Evolutionary conservation across 2,329 filamentous ascomycete species (phyloP).

Genomic region (Macrophomina phaseolina): DNA sequence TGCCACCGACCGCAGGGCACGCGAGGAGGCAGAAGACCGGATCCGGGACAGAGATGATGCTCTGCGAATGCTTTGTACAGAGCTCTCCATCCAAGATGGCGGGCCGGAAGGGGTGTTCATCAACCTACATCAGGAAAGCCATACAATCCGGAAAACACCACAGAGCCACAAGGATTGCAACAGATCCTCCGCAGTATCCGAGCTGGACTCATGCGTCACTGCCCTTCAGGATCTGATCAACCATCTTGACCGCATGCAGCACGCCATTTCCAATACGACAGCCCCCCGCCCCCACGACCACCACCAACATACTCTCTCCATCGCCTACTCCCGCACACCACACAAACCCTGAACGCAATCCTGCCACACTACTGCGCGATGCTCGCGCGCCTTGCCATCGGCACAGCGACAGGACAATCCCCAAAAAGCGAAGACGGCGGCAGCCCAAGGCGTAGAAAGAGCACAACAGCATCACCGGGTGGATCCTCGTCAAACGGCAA

Average conservation of each 20-base stretch:
- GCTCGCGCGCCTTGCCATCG: background rate
- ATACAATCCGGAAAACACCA: background rate
- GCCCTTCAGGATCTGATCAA: background rate
- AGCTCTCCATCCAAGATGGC: background rate
- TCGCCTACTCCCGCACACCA: background rate
- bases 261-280: background rate
- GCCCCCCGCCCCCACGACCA: background rate
- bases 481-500: no score
- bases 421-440: no score
- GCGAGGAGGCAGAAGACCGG: background rate
- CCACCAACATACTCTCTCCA: background rate
- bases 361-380: background rate
- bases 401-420: no score
- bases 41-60: constrained; percentile 1
- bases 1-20: background rate
- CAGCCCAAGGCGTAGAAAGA: no score
- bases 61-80: background rate
- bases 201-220: background rate
- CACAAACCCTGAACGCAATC: background rate
- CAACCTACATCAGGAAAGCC: background rate
- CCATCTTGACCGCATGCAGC: background rate
- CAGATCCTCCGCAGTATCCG: background rate
- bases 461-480: no score
- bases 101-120: background rate
- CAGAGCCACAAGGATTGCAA: background rate